These are phyloP conservation scores for Kappamyces sp. DNA, from an alignment of 192 early-diverging fungal genomes.

Conservation along the genomic window DNA sequence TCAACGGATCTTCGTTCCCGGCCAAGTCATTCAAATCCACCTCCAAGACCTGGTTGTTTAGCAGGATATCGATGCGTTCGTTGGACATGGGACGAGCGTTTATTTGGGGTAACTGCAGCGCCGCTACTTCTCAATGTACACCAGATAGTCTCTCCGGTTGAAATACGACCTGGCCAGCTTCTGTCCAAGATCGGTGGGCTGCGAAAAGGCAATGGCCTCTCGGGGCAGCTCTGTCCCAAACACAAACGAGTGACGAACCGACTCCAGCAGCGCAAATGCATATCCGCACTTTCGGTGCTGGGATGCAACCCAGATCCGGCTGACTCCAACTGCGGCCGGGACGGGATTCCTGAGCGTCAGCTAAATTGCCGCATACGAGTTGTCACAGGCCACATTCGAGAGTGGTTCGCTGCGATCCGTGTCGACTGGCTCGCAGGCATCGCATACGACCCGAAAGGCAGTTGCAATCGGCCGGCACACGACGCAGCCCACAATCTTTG, in stretches of 20 bases:
- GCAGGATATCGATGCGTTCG: conserved; percentile 48
- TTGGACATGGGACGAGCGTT: no score
- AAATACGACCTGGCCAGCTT: conserved; percentile 9
- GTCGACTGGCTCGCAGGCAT: not conserved
- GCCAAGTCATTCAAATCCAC: conserved; percentile 59
- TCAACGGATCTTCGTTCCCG: conserved; percentile 52
- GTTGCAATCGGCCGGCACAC: not conserved
- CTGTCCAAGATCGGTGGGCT: conserved; percentile 10
- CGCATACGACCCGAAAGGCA: not conserved
- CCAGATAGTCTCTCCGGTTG: conserved; percentile 9
- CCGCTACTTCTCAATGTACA: conserved; percentile 8
- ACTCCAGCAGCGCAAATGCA: not conserved
- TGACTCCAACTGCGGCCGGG: not conserved
- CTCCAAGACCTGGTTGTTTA: conserved; percentile 64
- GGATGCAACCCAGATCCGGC: conserved; percentile 2
- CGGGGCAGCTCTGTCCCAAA: conserved; percentile 2
- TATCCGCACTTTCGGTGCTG: not conserved
- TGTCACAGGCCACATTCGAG: no score
- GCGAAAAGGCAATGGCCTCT: conserved; percentile 11
- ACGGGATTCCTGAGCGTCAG: not conserved
- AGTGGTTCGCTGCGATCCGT: no score
- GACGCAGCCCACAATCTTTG: not conserved
- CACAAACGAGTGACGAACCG: not conserved
- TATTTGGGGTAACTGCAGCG: no score
- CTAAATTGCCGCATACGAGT: not conserved